Base-by-base conservation (phyloP, 2,329 filamentous ascomycete genomes). In the Sordariomycetes sp. region DNA sequence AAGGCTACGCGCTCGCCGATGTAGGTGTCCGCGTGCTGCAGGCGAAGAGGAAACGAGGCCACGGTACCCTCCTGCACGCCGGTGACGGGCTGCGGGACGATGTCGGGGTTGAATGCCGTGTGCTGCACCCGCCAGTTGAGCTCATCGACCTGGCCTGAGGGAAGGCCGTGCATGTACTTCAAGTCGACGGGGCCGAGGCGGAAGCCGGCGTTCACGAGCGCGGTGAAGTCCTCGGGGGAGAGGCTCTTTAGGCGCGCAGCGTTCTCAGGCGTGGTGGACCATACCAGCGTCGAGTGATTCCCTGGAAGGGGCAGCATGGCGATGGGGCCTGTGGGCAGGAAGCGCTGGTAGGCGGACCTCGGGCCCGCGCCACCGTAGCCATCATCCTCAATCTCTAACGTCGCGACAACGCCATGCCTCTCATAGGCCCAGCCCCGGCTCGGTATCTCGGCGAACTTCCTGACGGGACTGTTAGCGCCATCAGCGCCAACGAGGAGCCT, bases 1-100 rank as follows among this genome's bases (percentile, higher is more conserved):
- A 99, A 81, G 1, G 92, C 94, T 10, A 97, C 78, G n/a, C 94
- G 87, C 66, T 96, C 90, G 46, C 86, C 88, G 50, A 89, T 88
- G 69, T 99, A 99, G 1, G 89, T 90, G 67, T 95, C 89, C n/a
- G 93, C 92, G 69, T 99, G 94, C 32, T 92, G 86, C 76, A 97
- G 79, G 67, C 88, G 89, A 20, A 99, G 81, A 0, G 94, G 94
- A 72, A 99, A 99, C 0, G 89, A 92, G 1, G 94, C 93, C 16
- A 95, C 77, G 20, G 84, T 90, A 64, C 86, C 86, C 57, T 87
- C 79, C 69, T 97, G 92, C 1, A 97, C 85, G 25, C 77, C 82
- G 1, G 81, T 75, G 18, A 89, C 85, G 8, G 76, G 70, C 62
- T 87, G 85, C 2, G 91, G 92, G 34, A 89, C 70, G 18, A 78